Base-by-base conservation (phyloP, 768 basidiomycete genomes). In the Amanita jacksonii region DNA sequence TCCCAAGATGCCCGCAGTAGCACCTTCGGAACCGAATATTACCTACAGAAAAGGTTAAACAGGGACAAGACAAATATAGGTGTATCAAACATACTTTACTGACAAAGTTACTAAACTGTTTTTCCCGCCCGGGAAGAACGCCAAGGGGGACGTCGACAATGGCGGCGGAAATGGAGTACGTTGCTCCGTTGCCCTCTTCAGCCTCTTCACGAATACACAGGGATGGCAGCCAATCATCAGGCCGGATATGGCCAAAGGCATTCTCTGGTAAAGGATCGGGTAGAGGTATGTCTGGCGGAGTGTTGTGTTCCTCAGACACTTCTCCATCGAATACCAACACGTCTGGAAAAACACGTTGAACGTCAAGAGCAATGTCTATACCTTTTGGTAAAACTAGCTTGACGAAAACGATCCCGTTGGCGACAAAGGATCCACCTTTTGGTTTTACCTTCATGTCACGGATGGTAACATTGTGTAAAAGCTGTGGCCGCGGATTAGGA, bases 291-390 rank as follows among this genome's bases (percentile, higher is more conserved):
- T 68, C 58, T 0, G 76, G 65, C 15, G 62, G 52, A 16, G 51
- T 37, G 24, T 48, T 46, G 9, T 9, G 25, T 19, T 50, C 18
- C 1, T 66, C 60, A 5, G 77, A 73, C 0, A 74, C 70, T 16
- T 77, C 74, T 2, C 87, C 87, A 50, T 91, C 87, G 46, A 76
- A 89, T 4, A 90, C 70, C 5, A 89, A 59, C 20, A 84, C 79
- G 55, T 91, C 87, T 0, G 87, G 85, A 45, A 84, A 67, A 20
- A 88, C 73, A 33, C 66, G 71, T 5, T 64, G 71, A 15, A 88
- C 79, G 33, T 78, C 65, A 40, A 88, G 58, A n/a, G 64, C 67
- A 20, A 87, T 62, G 43, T 83, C 60, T 60, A 91, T 74, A 34
- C 84, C 85, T 33, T 60, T 63, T 1, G 87, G 87, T 1, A 90